Evolutionary conservation across 192 early-diverging fungal species (phyloP).

Genomic region (Backusella mclennaniae): DNA sequence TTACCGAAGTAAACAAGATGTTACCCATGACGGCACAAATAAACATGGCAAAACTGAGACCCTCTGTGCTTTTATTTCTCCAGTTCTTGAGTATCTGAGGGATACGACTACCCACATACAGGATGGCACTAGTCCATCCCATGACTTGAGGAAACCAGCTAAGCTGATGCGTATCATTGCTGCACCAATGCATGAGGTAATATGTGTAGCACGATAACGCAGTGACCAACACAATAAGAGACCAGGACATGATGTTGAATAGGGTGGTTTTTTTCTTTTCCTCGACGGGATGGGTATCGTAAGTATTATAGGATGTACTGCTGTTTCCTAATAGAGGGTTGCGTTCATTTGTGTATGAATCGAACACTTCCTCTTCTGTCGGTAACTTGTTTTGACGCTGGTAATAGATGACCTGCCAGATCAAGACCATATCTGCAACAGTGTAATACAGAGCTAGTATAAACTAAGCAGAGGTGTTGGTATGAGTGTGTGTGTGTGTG

Average conservation of each 20-base stretch:
- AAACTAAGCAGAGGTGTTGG: slow-evolving; percentile 29
- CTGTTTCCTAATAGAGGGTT: neutral
- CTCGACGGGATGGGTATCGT: neutral
- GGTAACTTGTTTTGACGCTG: slow-evolving; percentile 31
- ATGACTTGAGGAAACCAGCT: slow-evolving; percentile 56
- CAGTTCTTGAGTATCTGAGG: slow-evolving; percentile 86
- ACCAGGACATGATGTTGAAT: slow-evolving; percentile 11
- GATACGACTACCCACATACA: slow-evolving; percentile 72
- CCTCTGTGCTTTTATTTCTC: slow-evolving; percentile 68
- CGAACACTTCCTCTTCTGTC: slow-evolving; percentile 36
- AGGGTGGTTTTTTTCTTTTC: neutral
- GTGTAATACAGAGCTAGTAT: slow-evolving; percentile 71
- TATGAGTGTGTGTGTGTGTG: no score
- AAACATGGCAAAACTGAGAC: slow-evolving; percentile 82
- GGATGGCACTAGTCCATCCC: slow-evolving; percentile 70
- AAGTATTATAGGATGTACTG: neutral
- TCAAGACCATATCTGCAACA: slow-evolving; percentile 64
- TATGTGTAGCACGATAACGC: slow-evolving; percentile 13
- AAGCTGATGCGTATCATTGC: neutral
- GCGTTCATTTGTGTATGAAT: neutral
- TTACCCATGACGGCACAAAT: slow-evolving; percentile 81
- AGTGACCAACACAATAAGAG: slow-evolving; percentile 4
- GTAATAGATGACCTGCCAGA: slow-evolving; percentile 70
- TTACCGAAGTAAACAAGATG: slow-evolving; percentile 50
- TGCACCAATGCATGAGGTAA: neutral